phyloP scores from a whole-genome alignment of 1,284 basidiomycete genomes.

The Irpex sp. region DNA sequence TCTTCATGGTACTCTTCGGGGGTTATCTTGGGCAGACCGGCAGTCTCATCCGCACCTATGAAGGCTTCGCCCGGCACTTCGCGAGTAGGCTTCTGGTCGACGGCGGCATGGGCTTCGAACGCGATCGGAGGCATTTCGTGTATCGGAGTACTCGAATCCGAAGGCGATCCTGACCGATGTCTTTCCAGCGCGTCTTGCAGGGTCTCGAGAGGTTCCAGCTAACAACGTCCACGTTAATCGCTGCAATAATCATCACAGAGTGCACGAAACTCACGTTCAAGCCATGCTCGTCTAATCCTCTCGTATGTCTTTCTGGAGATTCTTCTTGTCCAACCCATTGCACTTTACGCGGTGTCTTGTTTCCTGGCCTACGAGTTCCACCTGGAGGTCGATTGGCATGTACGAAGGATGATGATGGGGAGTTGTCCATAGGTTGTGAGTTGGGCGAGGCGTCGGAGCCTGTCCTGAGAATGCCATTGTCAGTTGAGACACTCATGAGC shows the following conservation, averaged over 20 bases:
- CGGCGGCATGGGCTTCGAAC: constrained; percentile 15
- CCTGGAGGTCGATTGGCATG: constrained; percentile 16
- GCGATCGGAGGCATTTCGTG: constrained; percentile 14
- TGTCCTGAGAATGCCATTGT: neutral
- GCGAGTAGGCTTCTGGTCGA: constrained; percentile 12
- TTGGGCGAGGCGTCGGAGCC: neutral
- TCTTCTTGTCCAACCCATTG: constrained; percentile 36
- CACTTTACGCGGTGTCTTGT: constrained; percentile 44
- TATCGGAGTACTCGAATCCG: neutral
- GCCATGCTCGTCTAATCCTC: constrained; percentile 44
- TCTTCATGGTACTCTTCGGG: constrained; percentile 24
- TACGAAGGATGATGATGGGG: neutral
- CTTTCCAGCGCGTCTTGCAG: constrained; percentile 42
- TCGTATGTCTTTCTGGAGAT: constrained; percentile 17
- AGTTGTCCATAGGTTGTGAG: neutral
- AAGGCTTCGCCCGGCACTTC: constrained; percentile 27
- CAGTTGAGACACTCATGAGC: neutral
- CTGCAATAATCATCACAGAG: neutral
- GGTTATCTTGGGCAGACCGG: constrained; percentile 29
- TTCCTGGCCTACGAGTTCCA: constrained; percentile 29
- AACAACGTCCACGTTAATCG: constrained; percentile 4
- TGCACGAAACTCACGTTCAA: constrained; percentile 37
- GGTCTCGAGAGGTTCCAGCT: constrained; percentile 50
- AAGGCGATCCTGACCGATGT: constrained; percentile 27
- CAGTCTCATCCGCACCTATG: constrained; percentile 30